Base-by-base conservation (phyloP, 2,329 filamentous ascomycete species). In the Macrophomina tecta region DNA sequence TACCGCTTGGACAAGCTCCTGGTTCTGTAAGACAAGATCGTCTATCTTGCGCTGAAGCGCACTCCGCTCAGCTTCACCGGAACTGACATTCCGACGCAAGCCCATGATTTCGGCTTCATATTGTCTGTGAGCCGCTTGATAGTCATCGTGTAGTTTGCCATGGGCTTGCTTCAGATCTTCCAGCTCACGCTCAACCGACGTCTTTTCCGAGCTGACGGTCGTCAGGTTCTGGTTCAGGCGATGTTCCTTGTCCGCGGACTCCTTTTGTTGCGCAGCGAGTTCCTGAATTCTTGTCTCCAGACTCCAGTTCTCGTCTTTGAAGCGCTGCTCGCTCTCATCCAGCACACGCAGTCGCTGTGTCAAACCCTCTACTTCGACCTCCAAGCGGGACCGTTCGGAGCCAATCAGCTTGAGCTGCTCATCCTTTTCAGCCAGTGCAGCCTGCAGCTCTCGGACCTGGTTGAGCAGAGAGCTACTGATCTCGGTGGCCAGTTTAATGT, bases 231-330 rank as follows among this genome's bases (percentile, higher is more conserved):
- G 90, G 14, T 86, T 89, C 48, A 97, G 84, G 76, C 91, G 91
- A 78, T 93, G 91, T 78, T 97, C 93, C 68, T 91, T 90, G 74
- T 95, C 93, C 14, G 89, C 83, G 0, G 91, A 87, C 55, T 97
- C 92, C 75, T 90, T 92, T 69, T 91, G 86, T 16, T 87, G 84
- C 7, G 90, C 86, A 63, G 91, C 85, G 49, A 94, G 83, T 69
- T 98, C 94, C 73, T 97, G 95, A 28, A 96, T 86, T 73, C 93
- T 92, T 0, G 94, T 97, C 79, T 99, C 95, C 45, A 99, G 85
- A 69, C 91, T 94, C 95, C 95, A 99, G 77, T 98, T 99, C 79
- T 98, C 95, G 75, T 99, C 95, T 80, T 97, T 98, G 82, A 97
- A 97, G 63, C 92, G 90, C 74, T 96, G 91, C 78, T 99, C 95